A percentile compares a stretch with the other conserved stretches of the same genome.
Evolutionary conservation across 2,329 filamentous ascomycete genomes (phyloP).

Genomic region (Alternaria hordeiaustralica): DNA sequence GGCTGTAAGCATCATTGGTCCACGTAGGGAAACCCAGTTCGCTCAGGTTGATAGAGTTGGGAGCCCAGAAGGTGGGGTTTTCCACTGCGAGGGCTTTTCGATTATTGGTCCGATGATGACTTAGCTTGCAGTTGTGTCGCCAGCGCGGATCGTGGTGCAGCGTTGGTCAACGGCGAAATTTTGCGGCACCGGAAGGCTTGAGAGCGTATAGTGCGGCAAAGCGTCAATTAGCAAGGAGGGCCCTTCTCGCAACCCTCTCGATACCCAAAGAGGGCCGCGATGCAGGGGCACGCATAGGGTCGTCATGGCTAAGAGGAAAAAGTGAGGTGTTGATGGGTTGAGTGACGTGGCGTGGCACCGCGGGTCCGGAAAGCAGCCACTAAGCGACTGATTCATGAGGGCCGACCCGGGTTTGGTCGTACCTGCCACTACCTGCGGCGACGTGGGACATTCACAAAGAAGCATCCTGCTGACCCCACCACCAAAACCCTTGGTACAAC

Average conservation of each 20-base stretch:
- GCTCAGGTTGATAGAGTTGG: conserved; percentile 35
- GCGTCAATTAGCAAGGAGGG: conserved; percentile 25
- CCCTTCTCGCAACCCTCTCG: conserved; percentile 23
- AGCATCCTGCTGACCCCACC: conserved; percentile 21
- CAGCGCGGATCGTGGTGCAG: conserved; percentile 33
- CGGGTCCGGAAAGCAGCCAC: conserved; percentile 13
- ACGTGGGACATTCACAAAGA: conserved; percentile 33
- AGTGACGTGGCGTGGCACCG: conserved; percentile 37
- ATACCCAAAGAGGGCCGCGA: conserved; percentile 29
- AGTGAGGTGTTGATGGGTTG: conserved; percentile 32
- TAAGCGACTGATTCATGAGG: conserved; percentile 21
- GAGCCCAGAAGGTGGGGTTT: conserved; percentile 37
- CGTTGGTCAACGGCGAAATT: conserved; percentile 28
- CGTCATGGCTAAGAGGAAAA: conserved; percentile 25
- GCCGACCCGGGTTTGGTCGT: conserved; percentile 30
- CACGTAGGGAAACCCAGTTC: conserved; percentile 43
- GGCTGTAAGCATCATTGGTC: conserved; percentile 43
- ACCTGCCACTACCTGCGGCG: conserved; percentile 22
- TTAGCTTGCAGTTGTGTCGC: conserved; percentile 37
- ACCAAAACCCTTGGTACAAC: conserved; percentile 20
- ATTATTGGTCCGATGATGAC: conserved; percentile 34
- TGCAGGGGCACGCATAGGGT: conserved; percentile 37
- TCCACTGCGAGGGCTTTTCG: conserved; percentile 21
- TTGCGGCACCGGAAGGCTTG: conserved; percentile 21
- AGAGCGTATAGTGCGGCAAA: conserved; percentile 28